These are phyloP conservation scores for Canariomyces notabilis DNA, from an alignment of 2,329 filamentous ascomycete species.

Conservation along the genomic window DNA sequence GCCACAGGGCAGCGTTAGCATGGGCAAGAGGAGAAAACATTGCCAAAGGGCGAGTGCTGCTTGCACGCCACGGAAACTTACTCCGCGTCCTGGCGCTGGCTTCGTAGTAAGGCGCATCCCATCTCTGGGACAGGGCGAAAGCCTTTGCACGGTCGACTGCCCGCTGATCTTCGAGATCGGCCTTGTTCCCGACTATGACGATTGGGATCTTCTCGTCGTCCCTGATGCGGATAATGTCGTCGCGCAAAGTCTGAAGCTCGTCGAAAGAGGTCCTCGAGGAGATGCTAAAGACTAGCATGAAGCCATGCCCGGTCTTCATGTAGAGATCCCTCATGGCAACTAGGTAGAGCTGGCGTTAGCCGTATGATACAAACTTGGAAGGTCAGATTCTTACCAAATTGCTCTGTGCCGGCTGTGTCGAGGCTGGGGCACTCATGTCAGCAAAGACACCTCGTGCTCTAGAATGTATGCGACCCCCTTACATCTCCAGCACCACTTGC, in stretches of 20 bases:
- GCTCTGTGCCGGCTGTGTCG: constrained; percentile 86
- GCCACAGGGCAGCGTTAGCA: constrained; percentile 2
- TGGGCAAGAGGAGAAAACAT: neutral
- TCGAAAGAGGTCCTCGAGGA: constrained; percentile 77
- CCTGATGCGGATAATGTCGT: constrained; percentile 89
- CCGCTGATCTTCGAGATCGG: constrained; percentile 81
- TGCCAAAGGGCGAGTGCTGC: too few species aligned
- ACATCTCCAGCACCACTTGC: constrained; percentile 88
- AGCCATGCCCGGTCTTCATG: constrained; percentile 91
- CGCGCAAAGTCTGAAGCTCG: constrained; percentile 74
- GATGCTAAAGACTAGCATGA: constrained; percentile 88
- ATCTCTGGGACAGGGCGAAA: constrained; percentile 79
- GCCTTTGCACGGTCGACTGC: constrained; percentile 72
- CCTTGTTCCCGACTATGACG: constrained; percentile 89
- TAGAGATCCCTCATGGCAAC: constrained; percentile 73
- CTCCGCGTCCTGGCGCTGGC: constrained; percentile 73
- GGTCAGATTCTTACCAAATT: constrained; percentile 66
- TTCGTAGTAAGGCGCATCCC: constrained; percentile 89
- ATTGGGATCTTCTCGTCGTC: constrained; percentile 80
- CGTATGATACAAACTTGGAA: neutral
- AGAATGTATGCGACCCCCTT: constrained; percentile 34
- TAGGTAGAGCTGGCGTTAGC: constrained; percentile 35
- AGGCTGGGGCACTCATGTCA: constrained; percentile 49
- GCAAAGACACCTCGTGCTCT: constrained; percentile 14
- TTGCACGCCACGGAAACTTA: constrained; percentile 34